Evolutionary conservation across 2,329 filamentous ascomycete genomes (phyloP).

Genomic region (Pseudogymnoascus sp.): DNA sequence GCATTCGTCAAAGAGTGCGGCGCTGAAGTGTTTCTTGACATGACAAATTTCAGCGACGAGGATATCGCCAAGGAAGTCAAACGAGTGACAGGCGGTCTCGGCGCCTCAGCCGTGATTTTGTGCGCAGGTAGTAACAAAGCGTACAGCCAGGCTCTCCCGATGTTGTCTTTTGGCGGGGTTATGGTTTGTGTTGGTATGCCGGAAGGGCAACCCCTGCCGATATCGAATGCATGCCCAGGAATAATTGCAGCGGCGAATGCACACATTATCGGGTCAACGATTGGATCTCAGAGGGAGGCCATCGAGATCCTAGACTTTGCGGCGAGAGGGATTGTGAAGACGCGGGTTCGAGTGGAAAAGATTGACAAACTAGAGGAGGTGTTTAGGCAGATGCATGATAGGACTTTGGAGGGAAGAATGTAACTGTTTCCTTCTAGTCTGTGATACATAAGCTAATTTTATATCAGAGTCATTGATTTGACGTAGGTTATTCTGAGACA

Average conservation of each 20-base stretch:
- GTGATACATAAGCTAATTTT: background rate
- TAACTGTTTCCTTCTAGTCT: background rate
- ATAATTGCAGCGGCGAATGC: constrained; percentile 37
- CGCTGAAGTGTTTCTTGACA: constrained; percentile 60
- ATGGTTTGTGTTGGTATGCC: constrained; percentile 49
- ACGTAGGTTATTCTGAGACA: background rate
- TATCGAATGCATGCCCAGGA: constrained; percentile 39
- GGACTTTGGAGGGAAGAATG: background rate
- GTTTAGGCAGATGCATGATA: constrained; percentile 37
- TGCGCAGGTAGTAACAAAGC: constrained; percentile 45
- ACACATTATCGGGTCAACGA: constrained; percentile 43
- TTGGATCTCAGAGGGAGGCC: constrained; percentile 46
- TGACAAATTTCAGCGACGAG: constrained; percentile 48
- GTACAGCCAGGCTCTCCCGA: constrained; percentile 42
- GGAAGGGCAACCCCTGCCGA: constrained; percentile 35
- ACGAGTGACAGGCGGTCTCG: constrained; percentile 48
- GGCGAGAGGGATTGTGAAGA: constrained; percentile 41
- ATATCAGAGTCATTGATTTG: background rate
- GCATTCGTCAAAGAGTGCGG: constrained; percentile 52
- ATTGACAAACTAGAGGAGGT: constrained; percentile 42
- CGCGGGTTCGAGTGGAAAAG: constrained; percentile 39
- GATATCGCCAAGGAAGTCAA: constrained; percentile 43
- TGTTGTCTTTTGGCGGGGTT: constrained; percentile 43
- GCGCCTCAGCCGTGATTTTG: constrained; percentile 56
- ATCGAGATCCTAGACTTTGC: constrained; percentile 44